Evolutionary conservation across 805 yeast genomes (phyloP).

Genomic region (Jamesozyma piceae): DNA sequence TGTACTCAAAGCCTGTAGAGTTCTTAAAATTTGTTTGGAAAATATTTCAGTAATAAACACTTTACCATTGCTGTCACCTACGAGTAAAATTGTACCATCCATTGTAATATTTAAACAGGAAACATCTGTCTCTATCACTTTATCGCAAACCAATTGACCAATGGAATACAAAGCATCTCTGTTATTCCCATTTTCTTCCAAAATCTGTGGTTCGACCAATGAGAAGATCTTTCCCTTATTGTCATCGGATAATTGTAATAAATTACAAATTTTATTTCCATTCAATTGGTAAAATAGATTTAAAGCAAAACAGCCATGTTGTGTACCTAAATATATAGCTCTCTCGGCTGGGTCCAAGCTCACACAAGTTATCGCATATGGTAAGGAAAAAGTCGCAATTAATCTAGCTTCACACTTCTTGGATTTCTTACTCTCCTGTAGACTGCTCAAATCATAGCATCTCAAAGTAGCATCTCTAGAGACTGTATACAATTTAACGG

Average conservation of each 20-base stretch:
- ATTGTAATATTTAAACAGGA: conserved; percentile 51
- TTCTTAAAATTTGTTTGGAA: conserved; percentile 57
- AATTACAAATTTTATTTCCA: conserved; percentile 38
- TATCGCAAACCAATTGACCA: conserved; percentile 22
- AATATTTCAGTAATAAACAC: conserved; percentile 59
- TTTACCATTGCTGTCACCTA: conserved; percentile 69
- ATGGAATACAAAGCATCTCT: conserved; percentile 16
- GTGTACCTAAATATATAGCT: conserved; percentile 58
- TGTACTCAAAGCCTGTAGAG: conserved; percentile 32
- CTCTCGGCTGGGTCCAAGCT: conserved; percentile 74
- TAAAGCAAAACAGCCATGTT: conserved; percentile 39
- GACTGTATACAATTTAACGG: conserved; percentile 54
- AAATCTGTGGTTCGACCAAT: conserved; percentile 37
- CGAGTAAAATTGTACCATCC: conserved; percentile 63
- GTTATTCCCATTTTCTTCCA: conserved; percentile 25
- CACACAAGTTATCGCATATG: conserved; percentile 46
- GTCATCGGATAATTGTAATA: conserved; percentile 38
- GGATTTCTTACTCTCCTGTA: conserved; percentile 2
- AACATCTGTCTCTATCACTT: conserved; percentile 29
- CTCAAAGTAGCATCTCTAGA: conserved; percentile 71
- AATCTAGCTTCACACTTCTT: conserved; percentile 22
- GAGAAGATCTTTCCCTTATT: conserved; percentile 35
- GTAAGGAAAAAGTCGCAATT: conserved; percentile 64
- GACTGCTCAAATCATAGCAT: conserved; percentile 44
- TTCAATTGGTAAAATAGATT: conserved; percentile 25